Evolutionary conservation across 768 basidiomycete genomes (phyloP).

Genomic region (Cyclocybe aegerita): DNA sequence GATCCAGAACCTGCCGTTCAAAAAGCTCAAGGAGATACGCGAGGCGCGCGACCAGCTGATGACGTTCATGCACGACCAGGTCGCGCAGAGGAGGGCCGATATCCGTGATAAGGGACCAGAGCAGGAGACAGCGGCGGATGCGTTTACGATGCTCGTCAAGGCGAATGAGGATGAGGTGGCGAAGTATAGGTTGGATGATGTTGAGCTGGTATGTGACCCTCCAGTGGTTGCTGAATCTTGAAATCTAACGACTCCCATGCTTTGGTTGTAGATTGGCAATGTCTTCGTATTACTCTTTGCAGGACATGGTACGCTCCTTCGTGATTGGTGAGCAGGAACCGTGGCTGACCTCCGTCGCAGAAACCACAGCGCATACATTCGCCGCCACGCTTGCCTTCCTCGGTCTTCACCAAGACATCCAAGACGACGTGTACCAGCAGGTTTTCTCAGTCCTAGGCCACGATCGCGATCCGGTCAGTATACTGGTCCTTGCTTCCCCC

Average conservation of each 20-base stretch:
- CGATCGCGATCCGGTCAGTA: too few species aligned
- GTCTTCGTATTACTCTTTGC: slow-evolving; percentile 53
- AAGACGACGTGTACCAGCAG: slow-evolving; percentile 44
- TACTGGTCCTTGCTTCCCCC: too few species aligned
- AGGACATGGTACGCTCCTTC: slow-evolving; percentile 46
- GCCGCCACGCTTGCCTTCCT: slow-evolving; percentile 44
- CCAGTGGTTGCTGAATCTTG: neutral
- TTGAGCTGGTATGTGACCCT: slow-evolving; percentile 35
- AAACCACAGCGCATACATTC: slow-evolving; percentile 47
- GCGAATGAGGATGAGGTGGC: slow-evolving; percentile 43
- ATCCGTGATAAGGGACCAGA: slow-evolving; percentile 7
- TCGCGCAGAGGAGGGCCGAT: slow-evolving; percentile 28
- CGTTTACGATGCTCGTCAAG: slow-evolving; percentile 32
- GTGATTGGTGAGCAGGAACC: neutral
- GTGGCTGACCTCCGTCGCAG: slow-evolving; percentile 19
- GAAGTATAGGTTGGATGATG: slow-evolving; percentile 38
- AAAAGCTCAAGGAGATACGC: slow-evolving; percentile 25
- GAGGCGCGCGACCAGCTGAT: slow-evolving; percentile 28
- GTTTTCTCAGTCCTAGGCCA: slow-evolving; percentile 31
- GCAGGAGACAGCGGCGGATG: neutral
- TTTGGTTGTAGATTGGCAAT: slow-evolving; percentile 46
- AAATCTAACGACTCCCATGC: neutral
- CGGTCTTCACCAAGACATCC: slow-evolving; percentile 41
- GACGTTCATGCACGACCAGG: slow-evolving; percentile 36
- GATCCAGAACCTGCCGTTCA: slow-evolving; percentile 34